Conservation (phyloP, 2,329 filamentous ascomycete species). For the Ophiostoma australiae region DNA sequence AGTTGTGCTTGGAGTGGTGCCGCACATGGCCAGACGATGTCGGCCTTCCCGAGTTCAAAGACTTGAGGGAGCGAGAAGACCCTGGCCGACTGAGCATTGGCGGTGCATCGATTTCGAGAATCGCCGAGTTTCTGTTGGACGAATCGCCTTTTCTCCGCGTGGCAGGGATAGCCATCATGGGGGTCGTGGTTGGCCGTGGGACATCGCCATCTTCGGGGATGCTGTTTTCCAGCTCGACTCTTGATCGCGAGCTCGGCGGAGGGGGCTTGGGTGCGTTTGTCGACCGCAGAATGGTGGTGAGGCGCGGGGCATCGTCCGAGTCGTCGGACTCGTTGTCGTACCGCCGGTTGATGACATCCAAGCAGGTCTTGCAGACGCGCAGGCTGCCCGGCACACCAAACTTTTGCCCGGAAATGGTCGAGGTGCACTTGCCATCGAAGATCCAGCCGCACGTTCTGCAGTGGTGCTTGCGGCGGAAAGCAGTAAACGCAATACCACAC, state of each 20-base stretch:
- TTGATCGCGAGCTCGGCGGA: constrained; percentile 31
- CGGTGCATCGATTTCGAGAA: constrained; percentile 83
- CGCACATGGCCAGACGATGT: constrained; percentile 77
- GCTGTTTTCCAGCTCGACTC: constrained; percentile 40
- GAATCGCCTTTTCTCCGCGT: constrained; percentile 60
- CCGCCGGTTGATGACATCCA: constrained; percentile 83
- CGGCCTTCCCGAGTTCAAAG: constrained; percentile 58
- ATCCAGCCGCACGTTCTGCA: constrained; percentile 97
- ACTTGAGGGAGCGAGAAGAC: constrained; percentile 83
- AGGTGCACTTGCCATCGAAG: constrained; percentile 94
- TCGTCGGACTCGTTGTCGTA: constrained; percentile 93
- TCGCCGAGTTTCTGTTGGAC: constrained; percentile 77
- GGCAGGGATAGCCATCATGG: constrained; percentile 66
- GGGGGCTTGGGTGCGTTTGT: constrained; percentile 31
- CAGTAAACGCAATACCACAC: constrained; percentile 84
- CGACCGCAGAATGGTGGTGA: constrained; percentile 58
- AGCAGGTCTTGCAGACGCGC: constrained; percentile 87
- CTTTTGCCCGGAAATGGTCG: constrained; percentile 76
- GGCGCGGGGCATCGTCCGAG: constrained; percentile 63
- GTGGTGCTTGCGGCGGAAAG: constrained; percentile 93
- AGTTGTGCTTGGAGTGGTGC: constrained; percentile 81
- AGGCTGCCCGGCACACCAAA: constrained; percentile 84
- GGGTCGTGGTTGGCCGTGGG: constrained; percentile 55
- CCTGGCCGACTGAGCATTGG: constrained; percentile 83
- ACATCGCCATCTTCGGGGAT: constrained; percentile 43